Conservation (phyloP, 805 yeast species). For the Saturnispora diversa region DNA sequence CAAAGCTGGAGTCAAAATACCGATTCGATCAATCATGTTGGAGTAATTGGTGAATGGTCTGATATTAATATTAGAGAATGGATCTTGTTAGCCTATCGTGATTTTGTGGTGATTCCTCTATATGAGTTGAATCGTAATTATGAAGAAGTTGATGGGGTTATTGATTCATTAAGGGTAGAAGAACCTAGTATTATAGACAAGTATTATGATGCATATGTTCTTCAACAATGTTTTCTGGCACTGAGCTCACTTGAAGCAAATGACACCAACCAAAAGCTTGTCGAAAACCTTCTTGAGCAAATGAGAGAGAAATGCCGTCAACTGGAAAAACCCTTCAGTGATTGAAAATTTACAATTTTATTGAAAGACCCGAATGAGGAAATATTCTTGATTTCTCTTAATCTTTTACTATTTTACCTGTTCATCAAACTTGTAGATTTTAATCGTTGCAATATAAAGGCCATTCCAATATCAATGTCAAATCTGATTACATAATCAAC, state of each 20-base stretch:
- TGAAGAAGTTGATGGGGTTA: conserved; percentile 17
- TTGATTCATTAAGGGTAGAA: conserved; percentile 12
- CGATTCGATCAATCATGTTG: not conserved
- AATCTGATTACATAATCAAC: not conserved
- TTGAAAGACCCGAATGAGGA: too few species aligned
- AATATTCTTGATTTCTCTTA: too few species aligned
- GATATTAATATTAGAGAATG: conserved; percentile 32
- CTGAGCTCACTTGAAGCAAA: conserved; percentile 44
- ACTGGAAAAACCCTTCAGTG: not conserved
- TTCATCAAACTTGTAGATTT: not conserved
- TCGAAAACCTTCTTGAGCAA: conserved; percentile 42
- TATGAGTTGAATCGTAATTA: conserved; percentile 35
- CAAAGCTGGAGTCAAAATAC: not conserved
- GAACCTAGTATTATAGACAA: conserved; percentile 1
- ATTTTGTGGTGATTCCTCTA: conserved; percentile 44
- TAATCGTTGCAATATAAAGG: not conserved
- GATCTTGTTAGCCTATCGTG: conserved; percentile 42
- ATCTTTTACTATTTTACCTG: not conserved
- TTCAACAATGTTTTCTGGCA: conserved; percentile 58
- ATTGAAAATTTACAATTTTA: too few species aligned
- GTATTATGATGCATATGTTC: conserved; percentile 15
- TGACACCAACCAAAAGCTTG: conserved; percentile 48
- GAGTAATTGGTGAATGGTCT: conserved; percentile 14
- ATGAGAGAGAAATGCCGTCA: conserved; percentile 21
- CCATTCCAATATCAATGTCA: too few species aligned